Conservation (phyloP, 352 stramenopile species). For the Phytophthora sp. region DNA sequence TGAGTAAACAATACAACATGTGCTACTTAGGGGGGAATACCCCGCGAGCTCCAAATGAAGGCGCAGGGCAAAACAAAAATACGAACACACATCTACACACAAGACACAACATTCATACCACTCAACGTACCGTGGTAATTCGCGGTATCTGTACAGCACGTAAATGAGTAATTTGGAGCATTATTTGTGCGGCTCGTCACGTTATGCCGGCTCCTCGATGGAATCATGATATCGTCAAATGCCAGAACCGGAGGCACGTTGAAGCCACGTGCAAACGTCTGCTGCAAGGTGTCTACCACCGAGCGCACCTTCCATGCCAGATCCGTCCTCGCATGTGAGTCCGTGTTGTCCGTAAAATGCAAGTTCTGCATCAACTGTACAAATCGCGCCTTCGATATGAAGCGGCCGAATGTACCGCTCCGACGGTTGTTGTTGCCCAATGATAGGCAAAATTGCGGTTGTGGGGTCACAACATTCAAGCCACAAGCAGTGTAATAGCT, state of each 20-base stretch:
- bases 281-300: conserved; percentile 10
- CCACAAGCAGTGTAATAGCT: conserved; percentile 22
- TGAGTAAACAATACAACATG: conserved; percentile 19
- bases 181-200: too few relatives aligned
- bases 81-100: too few relatives aligned
- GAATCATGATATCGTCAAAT: background rate
- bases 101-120: background rate
- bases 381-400: conserved; percentile 18
- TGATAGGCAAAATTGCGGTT: conserved; percentile 1
- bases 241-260: conserved; percentile 7
- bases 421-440: conserved; percentile 10
- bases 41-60: too few relatives aligned
- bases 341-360: too few relatives aligned
- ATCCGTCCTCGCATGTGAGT: too few relatives aligned
- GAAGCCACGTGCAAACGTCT: background rate
- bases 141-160: conserved; percentile 15
- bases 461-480: conserved; percentile 18
- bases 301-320: conserved; percentile 17
- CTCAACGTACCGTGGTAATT: conserved; percentile 8
- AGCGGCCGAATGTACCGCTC: conserved; percentile 15
- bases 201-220: too few relatives aligned
- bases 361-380: conserved; percentile 20
- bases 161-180: conserved; percentile 17
- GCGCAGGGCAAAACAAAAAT: too few relatives aligned
- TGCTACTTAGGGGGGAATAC: background rate